Conservation (phyloP, 768 basidiomycete genomes). For the Suillus plorans region DNA sequence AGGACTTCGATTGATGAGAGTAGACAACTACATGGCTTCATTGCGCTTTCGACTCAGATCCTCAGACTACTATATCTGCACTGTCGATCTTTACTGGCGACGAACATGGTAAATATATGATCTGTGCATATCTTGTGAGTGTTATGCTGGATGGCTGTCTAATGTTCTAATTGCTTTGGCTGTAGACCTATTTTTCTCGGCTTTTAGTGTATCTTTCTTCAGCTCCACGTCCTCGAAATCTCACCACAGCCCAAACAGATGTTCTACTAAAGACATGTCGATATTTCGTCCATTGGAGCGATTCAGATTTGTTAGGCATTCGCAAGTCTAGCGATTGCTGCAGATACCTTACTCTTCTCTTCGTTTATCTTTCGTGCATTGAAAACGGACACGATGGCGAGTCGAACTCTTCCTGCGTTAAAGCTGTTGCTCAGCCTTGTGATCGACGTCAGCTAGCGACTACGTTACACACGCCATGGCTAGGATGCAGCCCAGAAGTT, state of each 20-base stretch:
- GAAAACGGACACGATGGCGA: constrained; percentile 20
- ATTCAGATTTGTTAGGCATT: constrained; percentile 23
- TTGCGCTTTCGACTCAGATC: constrained; percentile 21
- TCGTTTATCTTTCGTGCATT: constrained; percentile 20
- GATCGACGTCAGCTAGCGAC: background rate
- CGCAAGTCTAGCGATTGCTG: constrained; percentile 30
- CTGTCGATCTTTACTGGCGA: background rate
- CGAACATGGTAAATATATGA: constrained; percentile 1
- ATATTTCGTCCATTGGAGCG: constrained; percentile 23
- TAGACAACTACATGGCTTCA: constrained; percentile 58
- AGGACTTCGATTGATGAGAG: constrained; percentile 7
- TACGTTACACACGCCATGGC: background rate
- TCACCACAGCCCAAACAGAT: constrained; percentile 17
- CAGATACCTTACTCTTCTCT: constrained; percentile 27
- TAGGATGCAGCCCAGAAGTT: background rate
- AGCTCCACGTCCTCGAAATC: constrained; percentile 11
- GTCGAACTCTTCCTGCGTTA: constrained; percentile 9
- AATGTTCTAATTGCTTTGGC: background rate
- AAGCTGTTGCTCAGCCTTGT: background rate
- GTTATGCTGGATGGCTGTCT: too few species aligned
- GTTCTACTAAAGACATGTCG: constrained; percentile 21
- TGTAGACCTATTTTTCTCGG: constrained; percentile 22
- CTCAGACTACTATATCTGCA: background rate
- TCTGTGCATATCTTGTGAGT: constrained; percentile 4
- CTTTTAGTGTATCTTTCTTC: constrained; percentile 21